Evolutionary conservation across 1,139 yeast species (phyloP), one percentile per base, ranked within the genome.

Genomic region (Suhomyces taliae): DNA sequence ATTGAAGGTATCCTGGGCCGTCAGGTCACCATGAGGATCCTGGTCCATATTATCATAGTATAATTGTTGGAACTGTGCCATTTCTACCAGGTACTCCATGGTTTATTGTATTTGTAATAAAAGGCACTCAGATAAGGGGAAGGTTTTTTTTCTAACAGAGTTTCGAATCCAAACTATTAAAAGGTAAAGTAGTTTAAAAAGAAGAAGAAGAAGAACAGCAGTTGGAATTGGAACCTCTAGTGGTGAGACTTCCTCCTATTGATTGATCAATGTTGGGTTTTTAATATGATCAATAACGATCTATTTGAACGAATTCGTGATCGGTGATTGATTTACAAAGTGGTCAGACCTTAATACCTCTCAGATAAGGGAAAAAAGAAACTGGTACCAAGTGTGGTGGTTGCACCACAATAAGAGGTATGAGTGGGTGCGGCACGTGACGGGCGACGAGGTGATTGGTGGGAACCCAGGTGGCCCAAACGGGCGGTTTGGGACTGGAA

Each of bases 391-490:
- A 34, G 39, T 42, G 45, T 40, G 43, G 43, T 39, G 49, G 45
- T 29, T 29, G 37, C 49, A 42, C 49, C 49, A 46, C 49, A 46
- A 46, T 46, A 2, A 4, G 46, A 46, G 49, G 41, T 31, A 41
- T 29, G 31, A 19, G 41, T 29, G 31, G 27, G 41, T 19, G 24
- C 6, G 24, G 1, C 46, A 44, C 46, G 46, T 44, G 46, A 44
- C 24, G 39, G 37, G n/a, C 32, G 15, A 31, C 12, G 10, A 15
- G 27, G 9, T 7, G 40, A 26, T 19, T 34, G 37, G 40, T 11
- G 40, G 40, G 32, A 37, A 29, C 32, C 32, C 24, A 19, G 24
- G 24, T 19, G 24, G 24, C 24, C 24, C 24, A 19, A 6, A 19
- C 24, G 24, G 24, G 24, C 24, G 24, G 24, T 19, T 19, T 19